Evolutionary conservation across 768 basidiomycete species (phyloP).

Genomic region (Cyclocybe aegerita): DNA sequence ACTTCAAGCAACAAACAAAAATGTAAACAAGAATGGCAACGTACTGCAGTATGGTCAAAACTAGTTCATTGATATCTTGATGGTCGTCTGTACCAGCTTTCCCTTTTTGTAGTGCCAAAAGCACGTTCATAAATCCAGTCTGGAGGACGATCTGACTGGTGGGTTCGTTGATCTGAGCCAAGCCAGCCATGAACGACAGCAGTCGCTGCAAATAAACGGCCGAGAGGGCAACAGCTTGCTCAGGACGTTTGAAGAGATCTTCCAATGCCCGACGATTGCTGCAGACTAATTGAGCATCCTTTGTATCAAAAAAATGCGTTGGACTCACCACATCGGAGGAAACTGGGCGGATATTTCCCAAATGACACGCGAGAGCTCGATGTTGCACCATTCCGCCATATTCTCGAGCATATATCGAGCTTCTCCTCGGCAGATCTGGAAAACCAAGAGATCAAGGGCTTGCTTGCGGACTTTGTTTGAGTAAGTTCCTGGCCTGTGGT

Average conservation of each 20-base stretch:
- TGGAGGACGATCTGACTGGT: slow-evolving; percentile 6
- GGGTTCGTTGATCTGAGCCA: slow-evolving; percentile 5
- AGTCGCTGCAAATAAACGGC: slow-evolving; percentile 6
- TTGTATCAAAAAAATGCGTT: background rate
- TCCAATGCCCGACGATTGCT: slow-evolving; percentile 8
- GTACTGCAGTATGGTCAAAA: slow-evolving; percentile 7
- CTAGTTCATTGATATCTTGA: slow-evolving; percentile 3
- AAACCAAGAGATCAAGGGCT: slow-evolving; percentile 10
- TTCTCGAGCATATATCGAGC: slow-evolving; percentile 6
- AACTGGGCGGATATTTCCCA: slow-evolving; percentile 9
- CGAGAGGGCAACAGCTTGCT: slow-evolving; percentile 1
- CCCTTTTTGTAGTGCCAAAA: slow-evolving; percentile 8
- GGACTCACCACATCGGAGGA: slow-evolving; percentile 10
- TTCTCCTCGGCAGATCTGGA: slow-evolving; percentile 10
- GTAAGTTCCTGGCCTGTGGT: slow-evolving; percentile 1
- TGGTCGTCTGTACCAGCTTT: background rate
- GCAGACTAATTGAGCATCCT: background rate
- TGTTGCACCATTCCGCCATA: slow-evolving; percentile 1
- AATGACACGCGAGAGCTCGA: slow-evolving; percentile 4
- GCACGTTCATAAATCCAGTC: slow-evolving; percentile 11
- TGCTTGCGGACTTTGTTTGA: slow-evolving; percentile 6
- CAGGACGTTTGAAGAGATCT: slow-evolving; percentile 3
- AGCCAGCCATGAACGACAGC: slow-evolving; percentile 6
- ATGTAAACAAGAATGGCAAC: background rate
- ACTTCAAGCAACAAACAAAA: background rate